Percentiles rank a stretch among this genome's conserved stretches.
These are phyloP conservation scores for Zasmidium angulare DNA, from an alignment of 2,329 filamentous ascomycete genomes.

Conservation along the genomic window DNA sequence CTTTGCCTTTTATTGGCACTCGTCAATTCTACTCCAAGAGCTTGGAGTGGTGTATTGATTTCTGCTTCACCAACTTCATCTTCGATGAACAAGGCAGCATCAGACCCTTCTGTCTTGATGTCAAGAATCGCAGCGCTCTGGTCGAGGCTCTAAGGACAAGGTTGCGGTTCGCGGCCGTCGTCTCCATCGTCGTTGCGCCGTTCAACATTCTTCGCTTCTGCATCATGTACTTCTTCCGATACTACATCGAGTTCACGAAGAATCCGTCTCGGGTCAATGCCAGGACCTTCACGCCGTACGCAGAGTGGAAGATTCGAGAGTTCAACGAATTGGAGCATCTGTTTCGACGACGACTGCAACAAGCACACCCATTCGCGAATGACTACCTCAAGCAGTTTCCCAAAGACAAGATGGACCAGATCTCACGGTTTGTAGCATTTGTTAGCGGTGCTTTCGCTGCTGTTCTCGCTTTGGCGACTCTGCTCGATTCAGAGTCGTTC, in stretches of 20 bases:
- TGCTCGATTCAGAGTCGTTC: slow-evolving; percentile 90
- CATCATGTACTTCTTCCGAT: slow-evolving; percentile 88
- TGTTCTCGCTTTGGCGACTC: slow-evolving; percentile 76
- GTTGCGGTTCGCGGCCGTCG: slow-evolving; percentile 77
- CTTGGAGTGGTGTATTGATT: slow-evolving; percentile 86
- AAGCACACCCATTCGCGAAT: slow-evolving; percentile 91
- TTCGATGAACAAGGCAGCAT: slow-evolving; percentile 90
- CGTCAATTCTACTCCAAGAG: slow-evolving; percentile 85
- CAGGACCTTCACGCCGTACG: slow-evolving; percentile 86
- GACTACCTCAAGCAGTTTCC: slow-evolving; percentile 95
- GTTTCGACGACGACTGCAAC: slow-evolving; percentile 84
- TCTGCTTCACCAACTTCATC: slow-evolving; percentile 88
- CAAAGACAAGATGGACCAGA: slow-evolving; percentile 86
- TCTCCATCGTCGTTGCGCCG: slow-evolving; percentile 84
- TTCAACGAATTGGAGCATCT: slow-evolving; percentile 96
- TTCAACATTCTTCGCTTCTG: slow-evolving; percentile 84
- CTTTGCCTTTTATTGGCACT: slow-evolving; percentile 76
- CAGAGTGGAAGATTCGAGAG: slow-evolving; percentile 97
- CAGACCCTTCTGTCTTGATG: slow-evolving; percentile 79
- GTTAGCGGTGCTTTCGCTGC: slow-evolving; percentile 82
- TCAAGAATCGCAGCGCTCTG: slow-evolving; percentile 74
- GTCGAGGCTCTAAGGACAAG: slow-evolving; percentile 75
- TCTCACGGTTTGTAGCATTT: slow-evolving; percentile 82
- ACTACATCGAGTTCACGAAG: slow-evolving; percentile 96
- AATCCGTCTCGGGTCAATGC: slow-evolving; percentile 86